Percentiles rank a stretch among this genome's conserved stretches.
Evolutionary conservation across 495 filamentous ascomycete species (phyloP).

Genomic region (Immersiella caudata): DNA sequence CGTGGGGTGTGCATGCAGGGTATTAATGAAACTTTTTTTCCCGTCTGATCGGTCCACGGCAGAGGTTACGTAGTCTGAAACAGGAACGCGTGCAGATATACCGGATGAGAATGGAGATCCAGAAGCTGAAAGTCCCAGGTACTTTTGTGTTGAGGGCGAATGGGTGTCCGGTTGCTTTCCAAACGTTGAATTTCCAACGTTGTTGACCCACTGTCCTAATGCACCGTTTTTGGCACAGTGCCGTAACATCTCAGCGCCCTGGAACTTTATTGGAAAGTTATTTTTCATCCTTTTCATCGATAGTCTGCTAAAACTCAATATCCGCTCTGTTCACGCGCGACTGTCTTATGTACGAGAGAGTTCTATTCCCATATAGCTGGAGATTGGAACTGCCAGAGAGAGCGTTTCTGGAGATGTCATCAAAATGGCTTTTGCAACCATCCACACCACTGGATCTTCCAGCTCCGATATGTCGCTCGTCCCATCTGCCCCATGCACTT

Average conservation of each 20-base stretch:
- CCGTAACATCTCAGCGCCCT: background rate
- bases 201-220: background rate
- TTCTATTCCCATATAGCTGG: constrained; percentile 1
- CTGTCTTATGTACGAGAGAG: background rate
- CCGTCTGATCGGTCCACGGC: background rate
- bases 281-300: too few species aligned
- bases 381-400: background rate
- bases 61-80: constrained; percentile 2
- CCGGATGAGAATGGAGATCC: background rate
- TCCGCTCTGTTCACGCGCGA: background rate
- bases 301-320: background rate
- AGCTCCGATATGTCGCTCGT: background rate
- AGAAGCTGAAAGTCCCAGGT: background rate
- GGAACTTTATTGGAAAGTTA: background rate
- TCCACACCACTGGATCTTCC: background rate
- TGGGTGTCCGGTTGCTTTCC: background rate
- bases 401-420: background rate
- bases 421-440: background rate
- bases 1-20: background rate
- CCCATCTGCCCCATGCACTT: background rate
- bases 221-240: background rate
- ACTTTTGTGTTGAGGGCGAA: background rate
- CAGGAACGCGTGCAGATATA: background rate
- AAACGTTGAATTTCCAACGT: background rate
- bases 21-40: constrained; percentile 14